Percentiles rank a stretch among this genome's conserved stretches.
phyloP scores from a whole-genome alignment of 2,329 filamentous ascomycete species.

The Biscogniauxia marginata region DNA sequence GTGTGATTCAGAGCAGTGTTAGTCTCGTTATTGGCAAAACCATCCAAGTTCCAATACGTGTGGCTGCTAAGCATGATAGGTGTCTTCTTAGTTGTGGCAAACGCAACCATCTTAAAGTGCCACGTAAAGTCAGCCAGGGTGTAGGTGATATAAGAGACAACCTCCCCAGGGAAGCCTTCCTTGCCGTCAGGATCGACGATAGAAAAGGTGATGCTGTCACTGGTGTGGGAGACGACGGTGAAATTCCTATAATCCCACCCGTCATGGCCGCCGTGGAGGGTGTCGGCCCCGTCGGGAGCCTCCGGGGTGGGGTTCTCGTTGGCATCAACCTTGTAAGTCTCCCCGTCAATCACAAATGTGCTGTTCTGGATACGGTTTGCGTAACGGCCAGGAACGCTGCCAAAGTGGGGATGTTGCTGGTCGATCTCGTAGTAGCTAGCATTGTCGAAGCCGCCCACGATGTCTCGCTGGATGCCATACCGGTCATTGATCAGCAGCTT shows the following conservation, averaged over 20 bases:
- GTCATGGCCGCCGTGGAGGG: conserved; percentile 67
- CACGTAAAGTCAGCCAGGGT: conserved; percentile 64
- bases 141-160: conserved; percentile 73
- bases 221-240: conserved; percentile 67
- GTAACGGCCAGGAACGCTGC: conserved; percentile 72
- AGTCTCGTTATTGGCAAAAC: conserved; percentile 71
- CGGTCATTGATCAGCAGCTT: conserved; percentile 70
- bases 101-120: conserved; percentile 71
- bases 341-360: conserved; percentile 66
- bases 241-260: conserved; percentile 81
- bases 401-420: conserved; percentile 67
- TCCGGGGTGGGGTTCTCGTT: conserved; percentile 61
- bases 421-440: conserved; percentile 68
- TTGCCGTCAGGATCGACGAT: conserved; percentile 71
- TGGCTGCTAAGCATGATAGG: conserved; percentile 77
- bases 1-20: conserved; percentile 67
- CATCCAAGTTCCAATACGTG: conserved; percentile 82
- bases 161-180: conserved; percentile 76
- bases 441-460: conserved; percentile 75
- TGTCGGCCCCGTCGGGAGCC: conserved; percentile 56
- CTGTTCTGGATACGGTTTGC: conserved; percentile 80
- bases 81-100: conserved; percentile 71
- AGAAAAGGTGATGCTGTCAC: conserved; percentile 70
- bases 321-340: conserved; percentile 54
- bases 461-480: conserved; percentile 65